Conservation (phyloP, 2,329 filamentous ascomycete genomes). For the Aspergillus jensenii region DNA sequence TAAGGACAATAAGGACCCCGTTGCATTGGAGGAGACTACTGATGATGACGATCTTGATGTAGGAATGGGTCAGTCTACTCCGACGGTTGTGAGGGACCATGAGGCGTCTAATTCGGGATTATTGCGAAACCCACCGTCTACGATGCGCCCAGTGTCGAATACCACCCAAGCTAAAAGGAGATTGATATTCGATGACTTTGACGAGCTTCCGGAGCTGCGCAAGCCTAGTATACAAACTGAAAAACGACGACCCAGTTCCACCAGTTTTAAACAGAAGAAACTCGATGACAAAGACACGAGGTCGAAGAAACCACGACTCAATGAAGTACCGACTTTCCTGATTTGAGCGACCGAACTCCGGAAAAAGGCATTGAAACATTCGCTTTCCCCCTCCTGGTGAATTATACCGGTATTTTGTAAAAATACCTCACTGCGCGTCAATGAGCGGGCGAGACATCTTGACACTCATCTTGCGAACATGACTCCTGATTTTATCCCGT, state of each 20-base stretch:
- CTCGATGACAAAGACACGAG: constrained; percentile 21
- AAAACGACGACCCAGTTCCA: constrained; percentile 16
- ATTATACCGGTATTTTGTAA: not conserved
- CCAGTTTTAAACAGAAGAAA: constrained; percentile 14
- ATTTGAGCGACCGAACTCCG: constrained; percentile 24
- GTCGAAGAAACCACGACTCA: constrained; percentile 39
- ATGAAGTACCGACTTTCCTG: constrained; percentile 47
- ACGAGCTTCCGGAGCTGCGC: constrained; percentile 35
- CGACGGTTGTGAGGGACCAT: constrained; percentile 17
- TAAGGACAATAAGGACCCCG: constrained; percentile 1
- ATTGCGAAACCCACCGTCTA: not conserved
- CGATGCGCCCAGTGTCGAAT: constrained; percentile 1
- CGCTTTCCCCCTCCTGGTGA: not conserved
- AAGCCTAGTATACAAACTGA: constrained; percentile 22
- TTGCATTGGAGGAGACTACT: constrained; percentile 24
- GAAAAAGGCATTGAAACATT: not conserved
- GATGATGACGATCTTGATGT: constrained; percentile 37
- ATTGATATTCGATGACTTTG: constrained; percentile 33
- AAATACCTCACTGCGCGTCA: constrained; percentile 12
- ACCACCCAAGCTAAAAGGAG: constrained; percentile 2
- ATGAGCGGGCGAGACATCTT: constrained; percentile 20
- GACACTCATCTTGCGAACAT: constrained; percentile 31
- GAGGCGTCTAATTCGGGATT: not conserved
- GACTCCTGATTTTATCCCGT: constrained; percentile 29
- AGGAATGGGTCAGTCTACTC: constrained; percentile 5